Evolutionary conservation across 2,329 filamentous ascomycete genomes (phyloP).

Genomic region (Bipolaris oryzae): DNA sequence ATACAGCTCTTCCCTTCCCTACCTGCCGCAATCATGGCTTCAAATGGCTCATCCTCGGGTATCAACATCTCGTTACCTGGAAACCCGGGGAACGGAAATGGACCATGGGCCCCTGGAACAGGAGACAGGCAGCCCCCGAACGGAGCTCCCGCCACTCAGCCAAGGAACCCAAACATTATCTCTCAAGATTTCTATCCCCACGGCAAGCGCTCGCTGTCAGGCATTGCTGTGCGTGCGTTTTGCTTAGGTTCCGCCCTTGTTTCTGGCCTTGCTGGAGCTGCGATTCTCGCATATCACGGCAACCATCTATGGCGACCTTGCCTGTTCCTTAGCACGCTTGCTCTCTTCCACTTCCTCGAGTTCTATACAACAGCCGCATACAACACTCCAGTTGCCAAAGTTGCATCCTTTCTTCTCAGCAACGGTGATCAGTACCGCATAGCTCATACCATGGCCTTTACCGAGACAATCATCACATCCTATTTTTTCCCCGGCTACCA

Average conservation of each 20-base stretch:
- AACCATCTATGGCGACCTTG: constrained; percentile 63
- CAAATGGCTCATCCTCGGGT: constrained; percentile 33
- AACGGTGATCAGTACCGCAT: constrained; percentile 87
- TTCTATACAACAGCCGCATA: constrained; percentile 87
- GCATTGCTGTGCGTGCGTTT: constrained; percentile 56
- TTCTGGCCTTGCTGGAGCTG: constrained; percentile 40
- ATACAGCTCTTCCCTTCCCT: not conserved
- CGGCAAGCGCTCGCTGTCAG: constrained; percentile 54
- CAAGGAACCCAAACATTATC: constrained; percentile 23
- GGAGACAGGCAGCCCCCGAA: constrained; percentile 35
- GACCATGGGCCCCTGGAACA: constrained; percentile 34
- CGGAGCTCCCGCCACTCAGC: constrained; percentile 28
- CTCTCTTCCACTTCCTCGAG: constrained; percentile 92
- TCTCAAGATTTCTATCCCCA: constrained; percentile 48
- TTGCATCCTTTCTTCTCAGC: constrained; percentile 80
- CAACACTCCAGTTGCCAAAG: constrained; percentile 75
- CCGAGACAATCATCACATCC: constrained; percentile 71
- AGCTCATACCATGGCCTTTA: constrained; percentile 75
- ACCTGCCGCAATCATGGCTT: constrained; percentile 26
- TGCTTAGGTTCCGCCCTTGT: constrained; percentile 50
- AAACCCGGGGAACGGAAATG: constrained; percentile 32
- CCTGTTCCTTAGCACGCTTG: constrained; percentile 70
- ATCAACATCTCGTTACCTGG: constrained; percentile 41
- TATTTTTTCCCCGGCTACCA: constrained; percentile 60
- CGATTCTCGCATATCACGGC: constrained; percentile 35